phyloP scores from a whole-genome alignment of 163 green algal species.

The Chlamydomonas reinhardtii region DNA sequence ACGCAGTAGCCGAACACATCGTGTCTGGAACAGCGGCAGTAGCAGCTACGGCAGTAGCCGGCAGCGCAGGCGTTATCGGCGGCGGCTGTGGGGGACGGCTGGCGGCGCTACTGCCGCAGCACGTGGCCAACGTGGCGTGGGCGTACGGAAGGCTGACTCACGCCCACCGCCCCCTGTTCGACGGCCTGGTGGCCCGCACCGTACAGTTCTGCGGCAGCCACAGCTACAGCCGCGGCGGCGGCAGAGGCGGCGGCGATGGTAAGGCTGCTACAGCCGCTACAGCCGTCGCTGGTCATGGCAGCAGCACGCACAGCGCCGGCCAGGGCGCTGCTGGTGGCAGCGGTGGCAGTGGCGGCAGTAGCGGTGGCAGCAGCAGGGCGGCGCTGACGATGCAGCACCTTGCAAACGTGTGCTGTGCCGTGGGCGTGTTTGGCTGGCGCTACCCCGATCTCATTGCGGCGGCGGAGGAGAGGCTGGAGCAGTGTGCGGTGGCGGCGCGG shows the following conservation, averaged over 20 bases:
- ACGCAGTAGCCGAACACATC: conserved; percentile 12
- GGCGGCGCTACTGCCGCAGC: conserved; percentile 24
- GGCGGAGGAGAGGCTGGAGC: conserved; percentile 3
- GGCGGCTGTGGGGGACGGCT: not conserved
- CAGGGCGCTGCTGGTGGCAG: no score
- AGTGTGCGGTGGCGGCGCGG: conserved; percentile 1
- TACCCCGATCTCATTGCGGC: conserved; percentile 14
- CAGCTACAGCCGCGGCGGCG: not conserved
- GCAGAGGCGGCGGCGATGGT: not conserved
- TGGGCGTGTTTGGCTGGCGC: conserved; percentile 25
- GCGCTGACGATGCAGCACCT: conserved; percentile 34
- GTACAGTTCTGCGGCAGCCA: not conserved
- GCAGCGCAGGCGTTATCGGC: not conserved
- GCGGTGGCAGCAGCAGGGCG: not conserved
- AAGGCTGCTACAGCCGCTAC: not conserved
- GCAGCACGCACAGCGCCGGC: no score
- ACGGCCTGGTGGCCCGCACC: conserved; percentile 17
- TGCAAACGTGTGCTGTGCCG: conserved; percentile 28
- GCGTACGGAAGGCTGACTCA: conserved; percentile 47
- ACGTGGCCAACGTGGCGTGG: conserved; percentile 45
- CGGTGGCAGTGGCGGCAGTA: not conserved
- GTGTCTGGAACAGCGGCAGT: not conserved
- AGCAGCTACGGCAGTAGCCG: not conserved
- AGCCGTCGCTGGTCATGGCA: no score
- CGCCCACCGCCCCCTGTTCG: conserved; percentile 30